Evolutionary conservation across 148 eudicot species (phyloP).

Genomic region (Euryodendron excelsum): DNA sequence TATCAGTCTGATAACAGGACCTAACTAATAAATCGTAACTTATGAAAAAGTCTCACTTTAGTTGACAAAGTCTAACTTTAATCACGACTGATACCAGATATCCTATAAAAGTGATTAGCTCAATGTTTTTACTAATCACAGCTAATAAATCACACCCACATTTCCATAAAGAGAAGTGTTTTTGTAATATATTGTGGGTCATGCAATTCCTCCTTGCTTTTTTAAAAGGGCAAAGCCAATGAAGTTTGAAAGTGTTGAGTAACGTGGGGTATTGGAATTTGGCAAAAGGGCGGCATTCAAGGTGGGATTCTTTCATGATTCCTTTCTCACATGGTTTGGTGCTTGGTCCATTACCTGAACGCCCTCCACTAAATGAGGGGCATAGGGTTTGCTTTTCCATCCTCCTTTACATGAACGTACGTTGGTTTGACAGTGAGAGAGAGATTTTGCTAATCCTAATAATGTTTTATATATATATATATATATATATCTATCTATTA

Average conservation of each 20-base stretch:
- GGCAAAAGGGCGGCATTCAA: conserved; percentile 13
- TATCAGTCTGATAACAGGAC: too few relatives aligned
- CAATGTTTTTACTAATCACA: conserved; percentile 2
- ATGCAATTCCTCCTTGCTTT: conserved; percentile 18
- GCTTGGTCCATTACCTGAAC: too few relatives aligned
- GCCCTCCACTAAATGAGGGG: not conserved
- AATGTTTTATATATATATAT: too few relatives aligned
- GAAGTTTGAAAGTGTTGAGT: conserved; percentile 8
- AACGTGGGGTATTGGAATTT: not conserved
- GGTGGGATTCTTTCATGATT: conserved; percentile 17
- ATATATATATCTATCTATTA: too few relatives aligned
- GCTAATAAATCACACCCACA: not conserved
- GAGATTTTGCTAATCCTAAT: not conserved
- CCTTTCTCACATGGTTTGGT: conserved; percentile 14
- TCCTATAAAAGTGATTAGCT: too few relatives aligned
- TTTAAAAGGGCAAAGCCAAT: conserved; percentile 3
- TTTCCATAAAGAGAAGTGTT: conserved; percentile 1
- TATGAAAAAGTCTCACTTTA: too few relatives aligned
- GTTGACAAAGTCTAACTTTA: too few relatives aligned
- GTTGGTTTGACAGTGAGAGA: not conserved
- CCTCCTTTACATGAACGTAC: not conserved
- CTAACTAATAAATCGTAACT: too few relatives aligned
- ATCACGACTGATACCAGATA: too few relatives aligned
- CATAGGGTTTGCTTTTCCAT: not conserved
- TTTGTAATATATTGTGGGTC: conserved; percentile 14